Evolutionary conservation across 83 land plant species (phyloP).

Genomic region (Picea mariana): DNA sequence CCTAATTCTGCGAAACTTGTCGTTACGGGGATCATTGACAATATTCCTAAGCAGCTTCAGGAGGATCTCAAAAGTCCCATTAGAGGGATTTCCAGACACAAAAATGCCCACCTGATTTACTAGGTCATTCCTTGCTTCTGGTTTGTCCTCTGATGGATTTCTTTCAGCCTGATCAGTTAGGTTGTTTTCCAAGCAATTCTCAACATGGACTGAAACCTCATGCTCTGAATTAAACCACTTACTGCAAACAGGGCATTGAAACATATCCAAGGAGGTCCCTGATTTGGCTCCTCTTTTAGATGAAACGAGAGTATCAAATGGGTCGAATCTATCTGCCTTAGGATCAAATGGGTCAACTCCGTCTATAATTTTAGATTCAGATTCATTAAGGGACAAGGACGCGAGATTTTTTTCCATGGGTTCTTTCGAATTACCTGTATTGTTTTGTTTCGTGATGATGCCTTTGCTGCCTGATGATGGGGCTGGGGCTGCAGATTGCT

Average conservation of each 20-base stretch:
- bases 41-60: slow-evolving; percentile 63
- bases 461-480: neutral
- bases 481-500: neutral
- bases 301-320: slow-evolving; percentile 38
- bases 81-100: slow-evolving; percentile 63
- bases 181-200: slow-evolving; percentile 36
- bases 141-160: neutral
- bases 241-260: slow-evolving; percentile 72
- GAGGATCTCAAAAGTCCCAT: slow-evolving; percentile 62
- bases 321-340: slow-evolving; percentile 36
- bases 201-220: slow-evolving; percentile 60
- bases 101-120: slow-evolving; percentile 34
- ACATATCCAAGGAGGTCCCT: slow-evolving; percentile 28
- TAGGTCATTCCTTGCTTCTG: slow-evolving; percentile 21
- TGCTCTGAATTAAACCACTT: slow-evolving; percentile 43
- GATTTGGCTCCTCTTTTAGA: slow-evolving; percentile 24
- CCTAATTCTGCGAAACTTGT: slow-evolving; percentile 70
- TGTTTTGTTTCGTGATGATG: neutral
- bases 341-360: neutral
- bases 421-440: neutral
- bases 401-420: neutral
- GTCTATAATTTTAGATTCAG: neutral
- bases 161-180: neutral
- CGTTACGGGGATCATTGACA: slow-evolving; percentile 57
- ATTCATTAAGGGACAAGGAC: slow-evolving; percentile 1